Evolutionary conservation across 495 filamentous ascomycete species (phyloP).

Genomic region (Entonaema liquescens): DNA sequence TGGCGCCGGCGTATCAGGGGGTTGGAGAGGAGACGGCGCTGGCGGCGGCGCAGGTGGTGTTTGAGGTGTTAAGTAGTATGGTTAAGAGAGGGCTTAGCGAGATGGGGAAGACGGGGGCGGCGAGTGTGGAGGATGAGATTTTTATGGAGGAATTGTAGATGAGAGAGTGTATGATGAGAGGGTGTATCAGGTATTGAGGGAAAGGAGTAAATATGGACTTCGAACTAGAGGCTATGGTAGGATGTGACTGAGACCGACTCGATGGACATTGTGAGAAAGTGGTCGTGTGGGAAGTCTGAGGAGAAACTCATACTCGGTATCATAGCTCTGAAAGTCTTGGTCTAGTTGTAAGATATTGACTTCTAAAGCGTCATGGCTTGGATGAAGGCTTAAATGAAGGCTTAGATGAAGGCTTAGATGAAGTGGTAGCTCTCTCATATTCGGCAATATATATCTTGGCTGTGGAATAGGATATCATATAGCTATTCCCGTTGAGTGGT

Average conservation of each 20-base stretch:
- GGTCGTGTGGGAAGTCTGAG: background rate
- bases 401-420: too few species aligned
- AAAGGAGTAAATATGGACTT: background rate
- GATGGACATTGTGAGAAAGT: background rate
- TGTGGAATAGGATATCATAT: too few species aligned
- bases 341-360: too few species aligned
- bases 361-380: too few species aligned
- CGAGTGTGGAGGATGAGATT: background rate
- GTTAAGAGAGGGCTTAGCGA: conserved; percentile 65
- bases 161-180: background rate
- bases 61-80: conserved; percentile 83
- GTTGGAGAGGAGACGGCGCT: conserved; percentile 84
- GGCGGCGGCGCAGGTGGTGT: conserved; percentile 82
- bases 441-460: too few species aligned
- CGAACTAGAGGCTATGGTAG: background rate
- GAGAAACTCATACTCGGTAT: too few species aligned
- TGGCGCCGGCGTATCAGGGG: conserved; percentile 86
- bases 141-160: conserved; percentile 50
- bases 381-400: too few species aligned
- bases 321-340: too few species aligned
- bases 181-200: background rate
- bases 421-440: too few species aligned
- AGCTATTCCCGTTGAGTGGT: too few species aligned
- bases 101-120: conserved; percentile 48
- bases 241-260: background rate